Evolutionary conservation across 1,139 yeast genomes (phyloP).

Genomic region (Geotrichum klebahnii): DNA sequence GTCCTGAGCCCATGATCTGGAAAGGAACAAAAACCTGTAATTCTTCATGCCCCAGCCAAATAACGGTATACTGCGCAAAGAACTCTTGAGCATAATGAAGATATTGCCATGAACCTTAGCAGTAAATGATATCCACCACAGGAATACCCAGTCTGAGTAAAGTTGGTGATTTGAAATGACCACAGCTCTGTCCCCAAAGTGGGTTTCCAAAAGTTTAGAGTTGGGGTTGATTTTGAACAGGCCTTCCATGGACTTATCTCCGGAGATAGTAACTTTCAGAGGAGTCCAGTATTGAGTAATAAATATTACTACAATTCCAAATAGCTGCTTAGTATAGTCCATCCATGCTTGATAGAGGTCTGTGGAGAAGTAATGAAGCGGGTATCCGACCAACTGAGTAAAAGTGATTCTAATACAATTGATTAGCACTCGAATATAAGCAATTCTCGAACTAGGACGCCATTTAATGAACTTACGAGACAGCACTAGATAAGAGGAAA

Average conservation of each 20-base stretch:
- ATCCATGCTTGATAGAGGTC: constrained; percentile 36
- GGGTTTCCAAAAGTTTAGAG: constrained; percentile 32
- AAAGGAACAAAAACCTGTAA: constrained; percentile 72
- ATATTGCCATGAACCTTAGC: constrained; percentile 60
- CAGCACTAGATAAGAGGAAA: constrained; percentile 5
- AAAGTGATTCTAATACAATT: constrained; percentile 25
- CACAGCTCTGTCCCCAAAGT: constrained; percentile 47
- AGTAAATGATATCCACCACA: constrained; percentile 84
- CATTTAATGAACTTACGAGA: constrained; percentile 13
- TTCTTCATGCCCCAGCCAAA: constrained; percentile 84
- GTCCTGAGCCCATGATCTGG: constrained; percentile 82
- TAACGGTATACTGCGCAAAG: constrained; percentile 67
- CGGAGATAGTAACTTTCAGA: constrained; percentile 35
- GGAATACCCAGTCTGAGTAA: constrained; percentile 88
- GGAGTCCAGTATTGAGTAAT: constrained; percentile 38
- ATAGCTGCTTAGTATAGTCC: constrained; percentile 40
- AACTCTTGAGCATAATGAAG: constrained; percentile 73
- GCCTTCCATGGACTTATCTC: constrained; percentile 35
- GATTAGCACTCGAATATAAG: constrained; percentile 1
- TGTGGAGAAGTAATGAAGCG: constrained; percentile 30
- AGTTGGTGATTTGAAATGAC: constrained; percentile 85
- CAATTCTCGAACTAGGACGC: constrained; percentile 10
- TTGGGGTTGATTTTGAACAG: constrained; percentile 27
- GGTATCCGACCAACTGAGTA: constrained; percentile 34
- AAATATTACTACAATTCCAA: constrained; percentile 37